Evolutionary conservation across 768 basidiomycete genomes (phyloP).

Genomic region (Panus rudis): DNA sequence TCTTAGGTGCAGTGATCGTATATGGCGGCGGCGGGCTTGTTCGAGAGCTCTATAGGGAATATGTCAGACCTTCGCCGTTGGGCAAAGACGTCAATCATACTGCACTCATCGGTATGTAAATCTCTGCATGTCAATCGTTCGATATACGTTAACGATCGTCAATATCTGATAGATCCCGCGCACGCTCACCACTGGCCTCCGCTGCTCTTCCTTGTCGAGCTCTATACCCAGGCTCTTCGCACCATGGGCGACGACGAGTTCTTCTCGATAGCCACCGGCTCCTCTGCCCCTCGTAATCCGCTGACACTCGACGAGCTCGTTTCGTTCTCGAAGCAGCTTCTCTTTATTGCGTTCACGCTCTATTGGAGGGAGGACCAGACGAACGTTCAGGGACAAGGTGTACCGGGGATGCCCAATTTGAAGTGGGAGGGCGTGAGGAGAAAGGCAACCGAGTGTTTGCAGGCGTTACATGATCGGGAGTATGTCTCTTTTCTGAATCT

Average conservation of each 20-base stretch:
- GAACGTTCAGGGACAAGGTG: slow-evolving; percentile 32
- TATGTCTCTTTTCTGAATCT: slow-evolving; percentile 31
- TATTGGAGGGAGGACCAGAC: slow-evolving; percentile 56
- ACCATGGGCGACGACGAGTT: slow-evolving; percentile 98
- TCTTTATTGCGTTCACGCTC: slow-evolving; percentile 80
- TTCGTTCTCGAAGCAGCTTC: slow-evolving; percentile 65
- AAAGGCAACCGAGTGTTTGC: slow-evolving; percentile 69
- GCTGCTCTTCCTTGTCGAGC: slow-evolving; percentile 69
- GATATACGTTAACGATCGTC: neutral
- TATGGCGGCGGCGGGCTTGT: slow-evolving; percentile 57
- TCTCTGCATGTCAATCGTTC: neutral
- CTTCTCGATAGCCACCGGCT: slow-evolving; percentile 43
- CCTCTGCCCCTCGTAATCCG: slow-evolving; percentile 53
- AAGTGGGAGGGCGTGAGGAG: slow-evolving; percentile 69
- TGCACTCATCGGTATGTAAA: slow-evolving; percentile 33
- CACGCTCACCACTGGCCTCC: slow-evolving; percentile 52
- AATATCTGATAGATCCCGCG: slow-evolving; percentile 32
- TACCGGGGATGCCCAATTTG: slow-evolving; percentile 32
- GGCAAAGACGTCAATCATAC: slow-evolving; percentile 46
- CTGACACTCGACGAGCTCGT: slow-evolving; percentile 76
- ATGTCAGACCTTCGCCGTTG: slow-evolving; percentile 53
- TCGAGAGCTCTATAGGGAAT: slow-evolving; percentile 66
- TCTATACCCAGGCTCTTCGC: slow-evolving; percentile 78
- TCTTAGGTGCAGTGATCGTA: slow-evolving; percentile 48
- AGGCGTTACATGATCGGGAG: slow-evolving; percentile 86